Evolutionary conservation across 2,329 filamentous ascomycete genomes (phyloP).

Genomic region (Alternaria metachromatica): DNA sequence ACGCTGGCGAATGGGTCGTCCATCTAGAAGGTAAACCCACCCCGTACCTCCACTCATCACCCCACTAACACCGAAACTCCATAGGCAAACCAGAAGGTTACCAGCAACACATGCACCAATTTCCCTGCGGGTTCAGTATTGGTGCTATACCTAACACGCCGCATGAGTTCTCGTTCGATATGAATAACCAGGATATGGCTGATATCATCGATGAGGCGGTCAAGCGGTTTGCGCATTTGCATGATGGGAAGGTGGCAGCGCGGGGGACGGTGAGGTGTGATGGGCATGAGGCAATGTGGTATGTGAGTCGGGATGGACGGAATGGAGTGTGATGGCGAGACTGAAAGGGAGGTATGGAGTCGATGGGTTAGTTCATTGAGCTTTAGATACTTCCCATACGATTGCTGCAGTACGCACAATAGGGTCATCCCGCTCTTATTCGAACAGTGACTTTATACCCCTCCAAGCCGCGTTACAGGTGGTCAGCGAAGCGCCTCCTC

Average conservation of each 20-base stretch:
- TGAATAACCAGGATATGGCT: conserved; percentile 34
- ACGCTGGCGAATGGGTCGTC: conserved; percentile 32
- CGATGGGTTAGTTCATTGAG: too few relatives aligned
- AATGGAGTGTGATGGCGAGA: background rate
- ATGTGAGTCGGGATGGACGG: conserved; percentile 12
- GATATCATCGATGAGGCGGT: conserved; percentile 30
- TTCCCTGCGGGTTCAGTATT: conserved; percentile 25
- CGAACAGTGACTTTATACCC: too few relatives aligned
- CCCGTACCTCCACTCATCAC: too few relatives aligned
- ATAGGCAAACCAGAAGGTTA: conserved; percentile 23
- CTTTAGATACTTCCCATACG: too few relatives aligned
- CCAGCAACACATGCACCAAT: conserved; percentile 17
- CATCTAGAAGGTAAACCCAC: conserved; percentile 12
- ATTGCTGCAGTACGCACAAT: too few relatives aligned
- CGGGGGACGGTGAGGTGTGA: conserved; percentile 26
- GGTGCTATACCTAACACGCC: conserved; percentile 19
- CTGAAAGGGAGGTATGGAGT: background rate
- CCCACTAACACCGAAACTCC: background rate
- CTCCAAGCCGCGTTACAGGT: too few relatives aligned
- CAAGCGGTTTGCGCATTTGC: conserved; percentile 21
- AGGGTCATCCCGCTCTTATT: too few relatives aligned
- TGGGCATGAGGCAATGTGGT: conserved; percentile 22
- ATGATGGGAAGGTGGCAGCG: conserved; percentile 26
- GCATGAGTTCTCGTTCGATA: conserved; percentile 20
- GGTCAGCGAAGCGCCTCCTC: too few relatives aligned